Percentiles rank a stretch among this genome's conserved stretches.
phyloP scores from a whole-genome alignment of 2,329 filamentous ascomycete genomes.

The Colletotrichum chrysophilum region DNA sequence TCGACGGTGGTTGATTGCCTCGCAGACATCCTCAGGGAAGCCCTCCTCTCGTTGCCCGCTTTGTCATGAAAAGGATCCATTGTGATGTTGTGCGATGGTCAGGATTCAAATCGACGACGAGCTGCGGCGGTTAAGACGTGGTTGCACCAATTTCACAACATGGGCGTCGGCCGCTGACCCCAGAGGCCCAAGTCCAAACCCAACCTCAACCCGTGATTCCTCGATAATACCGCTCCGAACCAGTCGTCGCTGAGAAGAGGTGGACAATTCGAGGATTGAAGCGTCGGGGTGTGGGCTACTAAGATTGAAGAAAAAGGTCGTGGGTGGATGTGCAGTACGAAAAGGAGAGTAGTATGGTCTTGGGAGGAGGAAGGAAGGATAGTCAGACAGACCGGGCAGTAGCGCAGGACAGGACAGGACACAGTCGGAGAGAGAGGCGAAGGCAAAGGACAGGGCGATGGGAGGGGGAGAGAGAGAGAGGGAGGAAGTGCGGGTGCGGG shows the following conservation, averaged over 20 bases:
- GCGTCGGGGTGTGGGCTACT: background rate
- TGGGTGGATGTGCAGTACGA: background rate
- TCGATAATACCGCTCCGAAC: background rate
- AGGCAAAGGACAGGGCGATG: background rate
- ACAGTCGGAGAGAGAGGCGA: background rate
- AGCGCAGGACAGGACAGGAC: background rate
- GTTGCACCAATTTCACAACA: constrained; percentile 14
- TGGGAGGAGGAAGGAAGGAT: background rate
- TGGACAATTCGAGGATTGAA: background rate
- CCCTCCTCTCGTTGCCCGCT: constrained; percentile 44
- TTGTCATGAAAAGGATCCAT: constrained; percentile 48
- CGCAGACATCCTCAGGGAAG: constrained; percentile 47
- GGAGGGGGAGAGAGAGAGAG: background rate
- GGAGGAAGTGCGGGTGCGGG: constrained; percentile 10
- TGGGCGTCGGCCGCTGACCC: constrained; percentile 13
- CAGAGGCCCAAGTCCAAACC: constrained; percentile 12
- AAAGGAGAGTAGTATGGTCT: background rate
- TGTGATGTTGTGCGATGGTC: constrained; percentile 20
- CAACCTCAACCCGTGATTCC: constrained; percentile 1
- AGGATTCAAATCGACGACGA: constrained; percentile 6
- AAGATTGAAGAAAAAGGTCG: background rate
- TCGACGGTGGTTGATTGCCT: constrained; percentile 36
- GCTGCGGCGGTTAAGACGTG: background rate
- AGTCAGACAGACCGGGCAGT: background rate
- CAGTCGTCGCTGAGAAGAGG: background rate